Base-by-base conservation (phyloP, 1,139 yeast species). In the Nakaseomyces kungkrabaensis region DNA sequence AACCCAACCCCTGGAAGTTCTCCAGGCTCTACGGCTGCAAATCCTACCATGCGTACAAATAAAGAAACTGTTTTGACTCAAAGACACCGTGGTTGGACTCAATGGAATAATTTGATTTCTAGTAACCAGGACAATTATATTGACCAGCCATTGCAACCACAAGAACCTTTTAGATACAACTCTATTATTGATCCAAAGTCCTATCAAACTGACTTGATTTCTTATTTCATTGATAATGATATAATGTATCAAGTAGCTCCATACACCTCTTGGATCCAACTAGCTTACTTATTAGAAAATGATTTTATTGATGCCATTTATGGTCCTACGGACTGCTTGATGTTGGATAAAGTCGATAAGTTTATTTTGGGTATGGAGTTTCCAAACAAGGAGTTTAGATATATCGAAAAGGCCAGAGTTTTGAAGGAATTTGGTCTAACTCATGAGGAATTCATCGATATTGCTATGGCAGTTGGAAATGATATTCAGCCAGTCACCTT, bases 191-290 rank as follows among this genome's bases (percentile, higher is more conserved):
- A 58, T 9, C 45, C 63, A 3, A 61, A 77, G 50, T 75, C 80
- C 2, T 74, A 81, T 66, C 68, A 76, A 51, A 71, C 75, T 50
- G 82, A 80, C 55, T 70, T 87, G 55, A 71, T 85, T 53, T 69
- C 74, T 38, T 76, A 78, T 53, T 77, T 92, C 54, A 73, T 76
- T 46, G 77, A 75, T 27, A 72, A 76, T 50, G 76, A 72, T 3
- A 71, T 87, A 29, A 85, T 82, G 54, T 90, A 78, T 62, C 67
- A 88, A 53, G 78, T 89, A 17, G 85, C 95, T 33, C 98, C 98
- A 1, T 89, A 82, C 62, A 77, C 82, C 50, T 80, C 97, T 0
- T 81, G 89, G 65, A 79, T 85, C 49, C 97, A 92, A 67, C 72
- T 92, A 58, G 79, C 87, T 8, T 88, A 87, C 60, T 70, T 90